Evolutionary conservation across 176 grass and related monocot species (phyloP).

Genomic region (Oryza meyeriana): DNA sequence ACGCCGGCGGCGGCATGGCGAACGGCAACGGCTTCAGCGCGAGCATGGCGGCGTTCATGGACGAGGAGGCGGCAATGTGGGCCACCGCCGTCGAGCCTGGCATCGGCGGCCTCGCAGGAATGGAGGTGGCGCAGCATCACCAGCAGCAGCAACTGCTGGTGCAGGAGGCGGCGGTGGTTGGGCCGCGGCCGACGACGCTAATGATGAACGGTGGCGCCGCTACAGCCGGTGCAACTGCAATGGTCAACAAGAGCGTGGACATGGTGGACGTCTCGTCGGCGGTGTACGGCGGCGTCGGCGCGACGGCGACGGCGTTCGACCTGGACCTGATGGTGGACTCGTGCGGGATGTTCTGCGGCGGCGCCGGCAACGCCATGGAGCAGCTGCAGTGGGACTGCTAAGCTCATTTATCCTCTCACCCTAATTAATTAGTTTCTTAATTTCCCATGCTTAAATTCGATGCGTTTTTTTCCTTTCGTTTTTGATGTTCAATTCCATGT

Average conservation of each 20-base stretch:
- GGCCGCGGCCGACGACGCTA: background rate
- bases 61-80: slow-evolving; percentile 69
- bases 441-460: slow-evolving; percentile 40
- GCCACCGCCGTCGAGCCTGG: slow-evolving; percentile 17
- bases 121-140: slow-evolving; percentile 36
- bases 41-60: slow-evolving; percentile 53
- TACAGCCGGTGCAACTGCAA: background rate
- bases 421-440: slow-evolving; percentile 36
- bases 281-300: slow-evolving; percentile 32
- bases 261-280: slow-evolving; percentile 59
- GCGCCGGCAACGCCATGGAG: slow-evolving; percentile 55
- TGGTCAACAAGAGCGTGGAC: slow-evolving; percentile 49
- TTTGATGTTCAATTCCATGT: slow-evolving; percentile 36
- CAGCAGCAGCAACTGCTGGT: slow-evolving; percentile 23
- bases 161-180: slow-evolving; percentile 16
- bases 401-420: slow-evolving; percentile 41
- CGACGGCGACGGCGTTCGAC: slow-evolving; percentile 46
- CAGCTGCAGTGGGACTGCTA: slow-evolving; percentile 95
- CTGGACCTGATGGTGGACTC: slow-evolving; percentile 92
- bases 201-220: slow-evolving; percentile 13
- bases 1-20: slow-evolving; percentile 29
- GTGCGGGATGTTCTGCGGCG: slow-evolving; percentile 56
- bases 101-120: slow-evolving; percentile 28
- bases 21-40: slow-evolving; percentile 33
- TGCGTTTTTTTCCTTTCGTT: slow-evolving; percentile 8